Base-by-base conservation (phyloP, 306 rosid genomes). In the Vigna trinervia region DNA sequence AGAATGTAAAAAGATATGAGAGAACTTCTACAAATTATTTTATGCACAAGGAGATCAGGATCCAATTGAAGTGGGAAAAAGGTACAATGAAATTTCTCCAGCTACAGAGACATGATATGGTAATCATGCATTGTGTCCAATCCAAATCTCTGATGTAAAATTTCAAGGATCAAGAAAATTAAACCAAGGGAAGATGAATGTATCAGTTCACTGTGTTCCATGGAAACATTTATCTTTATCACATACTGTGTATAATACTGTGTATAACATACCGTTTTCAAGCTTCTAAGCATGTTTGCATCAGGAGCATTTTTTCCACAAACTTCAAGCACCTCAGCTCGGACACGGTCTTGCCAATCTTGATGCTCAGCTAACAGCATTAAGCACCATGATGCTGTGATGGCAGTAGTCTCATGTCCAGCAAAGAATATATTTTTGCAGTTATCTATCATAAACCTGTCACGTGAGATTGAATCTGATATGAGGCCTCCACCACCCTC, bases 361-460 rank as follows among this genome's bases (percentile, higher is more conserved):
- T 63, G 87, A 19, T 86, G 79, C 7, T 14, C 5, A 47, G 87
- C 87, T 34, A 80, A 57, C 73, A 86, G 13, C 85, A 86, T 73
- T 67, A 83, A 74, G 75, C 83, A 67, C 85, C 89, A 86, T n/a
- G 81, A 60, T 19, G 71, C 57, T 32, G 89, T 74, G 7, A 11
- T 63, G 2, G 89, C 83, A n/a, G 85, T 83, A 9, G 87, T 83
- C 70, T 86, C 89, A 58, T 83, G 59, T 12, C 89, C 89, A 58
- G 87, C 89, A 41, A 80, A 80, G 58, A 77, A 86, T 69, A 80
- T 83, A 23, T 73, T 86, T 74, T 86, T 83, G 77, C 87, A 86
- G 12, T 86, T 86, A 80, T 83, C 89, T 60, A 90, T 81, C 32
- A 87, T 76, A 79, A 88, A 87, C 46, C 39, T 68, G 4, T 90